These are phyloP conservation scores for Aspergillus conjunctus DNA, from an alignment of 495 filamentous ascomycete species.

Conservation along the genomic window DNA sequence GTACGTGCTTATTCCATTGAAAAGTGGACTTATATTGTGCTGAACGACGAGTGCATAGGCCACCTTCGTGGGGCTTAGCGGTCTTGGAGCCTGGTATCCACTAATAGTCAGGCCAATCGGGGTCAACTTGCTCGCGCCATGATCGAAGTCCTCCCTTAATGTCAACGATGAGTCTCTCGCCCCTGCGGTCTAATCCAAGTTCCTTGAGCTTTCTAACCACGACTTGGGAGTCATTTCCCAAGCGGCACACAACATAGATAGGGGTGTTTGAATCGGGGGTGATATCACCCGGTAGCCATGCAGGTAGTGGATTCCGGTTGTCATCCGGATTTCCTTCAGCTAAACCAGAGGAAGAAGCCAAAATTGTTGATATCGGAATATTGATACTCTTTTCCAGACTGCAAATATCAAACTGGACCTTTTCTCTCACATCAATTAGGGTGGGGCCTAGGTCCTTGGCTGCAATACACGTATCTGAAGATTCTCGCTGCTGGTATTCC, in stretches of 20 bases:
- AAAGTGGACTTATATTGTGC: no score
- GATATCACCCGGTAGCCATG: slow-evolving; percentile 49
- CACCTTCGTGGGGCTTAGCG: no score
- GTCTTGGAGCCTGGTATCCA: no score
- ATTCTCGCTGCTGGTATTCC: slow-evolving; percentile 47
- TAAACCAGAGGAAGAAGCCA: slow-evolving; percentile 30
- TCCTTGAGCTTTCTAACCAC: slow-evolving; percentile 72
- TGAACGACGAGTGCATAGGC: no score
- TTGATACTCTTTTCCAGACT: slow-evolving; percentile 73
- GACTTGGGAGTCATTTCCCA: slow-evolving; percentile 88
- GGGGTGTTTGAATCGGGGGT: slow-evolving; percentile 34
- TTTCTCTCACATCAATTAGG: slow-evolving; percentile 81
- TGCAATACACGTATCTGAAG: background rate
- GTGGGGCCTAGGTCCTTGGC: slow-evolving; percentile 39
- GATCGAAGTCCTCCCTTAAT: slow-evolving; percentile 78
- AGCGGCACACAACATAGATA: slow-evolving; percentile 79
- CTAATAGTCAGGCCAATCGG: slow-evolving; percentile 66
- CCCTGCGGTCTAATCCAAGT: slow-evolving; percentile 57
- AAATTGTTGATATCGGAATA: slow-evolving; percentile 55
- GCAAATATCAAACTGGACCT: slow-evolving; percentile 82
- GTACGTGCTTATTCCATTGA: background rate
- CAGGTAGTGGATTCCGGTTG: slow-evolving; percentile 25
- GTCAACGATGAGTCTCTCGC: slow-evolving; percentile 68
- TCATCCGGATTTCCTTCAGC: slow-evolving; percentile 15
- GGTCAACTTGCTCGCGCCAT: slow-evolving; percentile 82